Conservation (phyloP, 768 basidiomycete genomes). For the Leccinellum rugosiceps region DNA sequence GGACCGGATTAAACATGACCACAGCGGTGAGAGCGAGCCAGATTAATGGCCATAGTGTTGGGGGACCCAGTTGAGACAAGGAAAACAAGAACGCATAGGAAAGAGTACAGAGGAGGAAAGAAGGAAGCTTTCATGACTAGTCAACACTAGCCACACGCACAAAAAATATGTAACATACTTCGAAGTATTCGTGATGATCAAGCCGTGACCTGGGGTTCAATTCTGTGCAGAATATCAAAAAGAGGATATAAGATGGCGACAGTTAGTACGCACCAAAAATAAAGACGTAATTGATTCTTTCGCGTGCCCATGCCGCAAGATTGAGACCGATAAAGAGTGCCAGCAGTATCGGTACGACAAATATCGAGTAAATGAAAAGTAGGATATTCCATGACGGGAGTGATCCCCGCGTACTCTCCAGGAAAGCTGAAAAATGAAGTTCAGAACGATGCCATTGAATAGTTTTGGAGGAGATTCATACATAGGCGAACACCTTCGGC, state of each 20-base stretch:
- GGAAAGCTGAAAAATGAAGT: slow-evolving; percentile 43
- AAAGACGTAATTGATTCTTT: slow-evolving; percentile 89
- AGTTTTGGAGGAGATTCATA: slow-evolving; percentile 1
- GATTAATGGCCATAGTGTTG: slow-evolving; percentile 73
- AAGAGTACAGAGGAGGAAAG: slow-evolving; percentile 67
- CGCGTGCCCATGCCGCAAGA: slow-evolving; percentile 67
- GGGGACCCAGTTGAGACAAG: slow-evolving; percentile 62
- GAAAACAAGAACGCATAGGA: slow-evolving; percentile 84
- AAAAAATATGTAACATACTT: slow-evolving; percentile 36
- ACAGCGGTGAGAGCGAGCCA: slow-evolving; percentile 69
- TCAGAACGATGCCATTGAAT: background rate
- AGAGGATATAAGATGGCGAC: background rate
- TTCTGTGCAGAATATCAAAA: slow-evolving; percentile 39
- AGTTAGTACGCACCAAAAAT: slow-evolving; percentile 68
- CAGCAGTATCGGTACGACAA: slow-evolving; percentile 75
- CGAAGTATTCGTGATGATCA: slow-evolving; percentile 77
- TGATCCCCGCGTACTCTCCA: slow-evolving; percentile 41
- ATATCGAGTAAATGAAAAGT: slow-evolving; percentile 71
- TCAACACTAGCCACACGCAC: background rate
- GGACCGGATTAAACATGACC: slow-evolving; percentile 73
- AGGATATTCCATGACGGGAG: slow-evolving; percentile 73
- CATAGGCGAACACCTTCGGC: slow-evolving; percentile 63
- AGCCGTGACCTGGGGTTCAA: slow-evolving; percentile 67
- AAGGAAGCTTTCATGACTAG: slow-evolving; percentile 54
- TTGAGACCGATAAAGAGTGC: slow-evolving; percentile 78